Evolutionary conservation across 2,329 filamentous ascomycete genomes (phyloP), one percentile per base, ranked within the genome.

Genomic region (Pyrenophora graminea): DNA sequence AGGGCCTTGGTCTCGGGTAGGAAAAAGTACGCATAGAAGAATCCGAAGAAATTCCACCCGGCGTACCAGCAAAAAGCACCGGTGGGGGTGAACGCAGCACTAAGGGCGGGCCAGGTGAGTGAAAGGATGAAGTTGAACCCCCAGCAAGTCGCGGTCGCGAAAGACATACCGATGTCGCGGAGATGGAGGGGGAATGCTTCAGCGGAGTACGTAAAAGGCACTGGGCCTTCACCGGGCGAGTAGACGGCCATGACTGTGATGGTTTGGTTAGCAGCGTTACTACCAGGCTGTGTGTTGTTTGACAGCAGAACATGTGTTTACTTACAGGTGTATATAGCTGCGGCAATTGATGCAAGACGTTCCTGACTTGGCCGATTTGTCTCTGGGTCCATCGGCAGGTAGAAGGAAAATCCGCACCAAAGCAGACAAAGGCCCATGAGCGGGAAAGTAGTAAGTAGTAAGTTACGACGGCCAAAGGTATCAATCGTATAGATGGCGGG

Each of bases 11-110:
- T 71, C 51, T 69, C 65, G 0, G 68, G 67, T 1, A 70, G 50
- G 10, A 69, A 38, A 49, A 70, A 70, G 36, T 68, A 66, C 25
- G 51, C 58, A 42, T 67, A 68, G 2, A 82, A 17, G 74, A 79
- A 82, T 3, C 79, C 80, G 18, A 81, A 70, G n/a, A 82, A 55
- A 63, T 82, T 82, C 74, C 80, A 80, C 0, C 71, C 79, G 0
- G 81, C 82, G 58, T 84, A 84, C 76, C 80, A 84, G 7, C 76
- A 76, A 56, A 84, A 83, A 0, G 77, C 81, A 2, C 81, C 81
- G 18, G 80, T 77, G 0, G 75, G 70, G 0, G 74, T 78, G 58
- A 82, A 82, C 0, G 78, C 75, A 0, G 67, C 66, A 3, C 74
- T 68, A 5, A 84, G 63, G 0, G 76, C 75, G 1, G 81, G 81